A percentile compares a stretch with the other conserved stretches of the same genome.
These are phyloP conservation scores for Hymenoscyphus infarciens DNA, from an alignment of 2,329 filamentous ascomycete species.

Conservation along the genomic window DNA sequence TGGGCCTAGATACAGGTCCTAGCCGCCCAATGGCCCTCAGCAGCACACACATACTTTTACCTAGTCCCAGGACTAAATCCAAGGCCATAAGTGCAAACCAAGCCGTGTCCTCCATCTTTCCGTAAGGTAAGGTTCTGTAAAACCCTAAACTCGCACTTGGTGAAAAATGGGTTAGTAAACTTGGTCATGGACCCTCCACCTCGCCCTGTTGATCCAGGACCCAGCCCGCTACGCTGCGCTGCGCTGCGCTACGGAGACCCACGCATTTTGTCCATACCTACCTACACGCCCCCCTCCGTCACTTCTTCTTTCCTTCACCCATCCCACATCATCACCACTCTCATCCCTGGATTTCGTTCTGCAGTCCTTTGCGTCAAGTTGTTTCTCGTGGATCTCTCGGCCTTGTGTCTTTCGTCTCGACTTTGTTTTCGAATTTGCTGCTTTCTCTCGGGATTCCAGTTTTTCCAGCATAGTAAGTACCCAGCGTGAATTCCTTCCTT, in stretches of 20 bases:
- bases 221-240: background rate
- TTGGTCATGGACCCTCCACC: conserved; percentile 3
- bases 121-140: conserved; percentile 3
- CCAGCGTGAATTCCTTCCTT: background rate
- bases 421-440: conserved; percentile 37
- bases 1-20: background rate
- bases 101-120: background rate
- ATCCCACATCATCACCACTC: conserved; percentile 23
- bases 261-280: conserved; percentile 3
- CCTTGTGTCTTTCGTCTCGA: conserved; percentile 36
- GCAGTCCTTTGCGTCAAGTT: conserved; percentile 33
- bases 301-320: conserved; percentile 16
- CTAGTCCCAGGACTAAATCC: background rate
- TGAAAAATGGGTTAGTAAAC: conserved; percentile 1
- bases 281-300: conserved; percentile 8
- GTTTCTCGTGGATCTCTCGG: conserved; percentile 36
- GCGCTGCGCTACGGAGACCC: conserved; percentile 5
- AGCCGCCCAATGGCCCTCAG: background rate
- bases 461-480: conserved; percentile 26
- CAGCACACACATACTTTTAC: background rate
- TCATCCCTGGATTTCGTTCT: conserved; percentile 27
- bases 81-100: background rate
- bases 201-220: background rate
- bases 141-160: conserved; percentile 1
- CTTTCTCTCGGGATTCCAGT: conserved; percentile 30